phyloP scores from a whole-genome alignment of 2,329 filamentous ascomycete genomes.

The Talaromyces sp. region DNA sequence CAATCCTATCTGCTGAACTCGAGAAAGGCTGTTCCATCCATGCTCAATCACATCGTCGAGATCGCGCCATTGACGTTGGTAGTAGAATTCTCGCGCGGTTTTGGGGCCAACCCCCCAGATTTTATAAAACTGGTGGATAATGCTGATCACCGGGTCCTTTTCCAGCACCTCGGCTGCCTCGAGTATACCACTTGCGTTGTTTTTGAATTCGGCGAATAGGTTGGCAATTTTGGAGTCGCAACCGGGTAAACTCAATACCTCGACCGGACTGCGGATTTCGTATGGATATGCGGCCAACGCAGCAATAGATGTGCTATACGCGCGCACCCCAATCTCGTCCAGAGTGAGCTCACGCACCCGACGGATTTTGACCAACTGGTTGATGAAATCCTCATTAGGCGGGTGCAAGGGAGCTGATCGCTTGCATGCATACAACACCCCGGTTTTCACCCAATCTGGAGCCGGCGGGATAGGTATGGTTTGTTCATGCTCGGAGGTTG shows the following conservation, averaged over 20 bases:
- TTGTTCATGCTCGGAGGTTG: conserved; percentile 72
- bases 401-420: conserved; percentile 63
- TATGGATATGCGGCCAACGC: conserved; percentile 74
- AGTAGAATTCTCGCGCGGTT: conserved; percentile 76
- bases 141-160: conserved; percentile 56
- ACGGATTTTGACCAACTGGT: conserved; percentile 67
- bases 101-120: conserved; percentile 90
- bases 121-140: conserved; percentile 66
- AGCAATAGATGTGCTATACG: conserved; percentile 84
- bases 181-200: conserved; percentile 50
- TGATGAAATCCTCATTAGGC: conserved; percentile 71
- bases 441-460: conserved; percentile 62
- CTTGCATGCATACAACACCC: conserved; percentile 70
- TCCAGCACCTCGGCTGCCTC: conserved; percentile 60
- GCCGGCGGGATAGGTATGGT: conserved; percentile 53
- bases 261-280: conserved; percentile 39
- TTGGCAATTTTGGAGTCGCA: conserved; percentile 74
- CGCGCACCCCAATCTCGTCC: conserved; percentile 73
- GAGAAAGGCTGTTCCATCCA: conserved; percentile 67
- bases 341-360: conserved; percentile 63
- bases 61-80: conserved; percentile 68
- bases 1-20: conserved; percentile 86
- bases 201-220: conserved; percentile 70
- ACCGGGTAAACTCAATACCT: conserved; percentile 59
- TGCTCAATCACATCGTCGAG: conserved; percentile 80